Percentiles rank a stretch among this genome's conserved stretches.
phyloP scores from a whole-genome alignment of 1,284 basidiomycete species.

The Inonotus hispidus region DNA sequence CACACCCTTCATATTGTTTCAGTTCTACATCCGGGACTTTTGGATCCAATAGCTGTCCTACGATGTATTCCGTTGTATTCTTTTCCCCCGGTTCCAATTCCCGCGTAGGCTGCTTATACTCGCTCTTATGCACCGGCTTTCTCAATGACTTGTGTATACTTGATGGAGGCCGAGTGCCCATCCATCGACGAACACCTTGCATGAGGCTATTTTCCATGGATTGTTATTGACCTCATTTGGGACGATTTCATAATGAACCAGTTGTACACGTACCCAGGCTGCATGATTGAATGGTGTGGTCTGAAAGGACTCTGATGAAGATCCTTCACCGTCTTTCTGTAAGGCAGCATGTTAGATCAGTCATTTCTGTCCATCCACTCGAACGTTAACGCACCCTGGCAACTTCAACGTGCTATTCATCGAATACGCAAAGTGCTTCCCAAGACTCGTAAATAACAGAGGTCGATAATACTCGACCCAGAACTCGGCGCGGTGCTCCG shows the following conservation, averaged over 20 bases:
- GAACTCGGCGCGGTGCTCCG: slow-evolving; percentile 60
- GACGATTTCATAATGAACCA: not conserved
- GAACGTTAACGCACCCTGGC: slow-evolving; percentile 51
- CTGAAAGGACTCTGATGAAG: slow-evolving; percentile 71
- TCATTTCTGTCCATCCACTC: not conserved
- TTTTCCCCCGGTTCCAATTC: slow-evolving; percentile 36
- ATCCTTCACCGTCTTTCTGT: slow-evolving; percentile 62
- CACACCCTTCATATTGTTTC: slow-evolving; percentile 75
- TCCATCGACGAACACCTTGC: slow-evolving; percentile 69
- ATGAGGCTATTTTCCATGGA: slow-evolving; percentile 46
- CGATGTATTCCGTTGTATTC: slow-evolving; percentile 62
- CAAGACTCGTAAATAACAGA: slow-evolving; percentile 72
- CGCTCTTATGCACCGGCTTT: slow-evolving; percentile 30
- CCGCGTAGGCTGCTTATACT: slow-evolving; percentile 29
- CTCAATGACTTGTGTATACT: slow-evolving; percentile 37
- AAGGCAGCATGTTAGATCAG: slow-evolving; percentile 23
- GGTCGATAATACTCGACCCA: slow-evolving; percentile 93
- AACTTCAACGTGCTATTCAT: slow-evolving; percentile 84
- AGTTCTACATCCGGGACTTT: slow-evolving; percentile 60
- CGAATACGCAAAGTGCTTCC: slow-evolving; percentile 80
- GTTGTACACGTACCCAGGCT: slow-evolving; percentile 5
- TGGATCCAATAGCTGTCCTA: slow-evolving; percentile 60
- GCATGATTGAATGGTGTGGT: slow-evolving; percentile 39
- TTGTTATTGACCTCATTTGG: not conserved
- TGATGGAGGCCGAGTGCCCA: slow-evolving; percentile 44